phyloP scores from a whole-genome alignment of 768 basidiomycete genomes.

The Lepiota venenata region DNA sequence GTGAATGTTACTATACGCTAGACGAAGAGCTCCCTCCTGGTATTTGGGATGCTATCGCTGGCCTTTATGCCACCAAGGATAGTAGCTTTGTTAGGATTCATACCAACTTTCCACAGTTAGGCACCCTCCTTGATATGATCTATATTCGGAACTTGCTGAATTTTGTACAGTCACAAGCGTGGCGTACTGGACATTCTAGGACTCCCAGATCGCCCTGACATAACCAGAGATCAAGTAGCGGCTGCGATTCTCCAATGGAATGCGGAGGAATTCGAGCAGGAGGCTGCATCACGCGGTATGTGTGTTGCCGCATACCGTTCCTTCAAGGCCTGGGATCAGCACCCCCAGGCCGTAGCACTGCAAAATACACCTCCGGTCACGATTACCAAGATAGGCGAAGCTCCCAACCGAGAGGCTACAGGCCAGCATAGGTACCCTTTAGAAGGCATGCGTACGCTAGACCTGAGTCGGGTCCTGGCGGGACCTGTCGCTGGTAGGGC shows the following conservation, averaged over 20 bases:
- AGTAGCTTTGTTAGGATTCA: constrained; percentile 50
- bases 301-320: constrained; percentile 49
- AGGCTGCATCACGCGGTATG: constrained; percentile 40
- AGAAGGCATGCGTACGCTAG: constrained; percentile 50
- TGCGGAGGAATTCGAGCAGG: constrained; percentile 44
- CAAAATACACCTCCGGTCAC: constrained; percentile 36
- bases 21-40: constrained; percentile 30
- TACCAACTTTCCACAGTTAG: constrained; percentile 66
- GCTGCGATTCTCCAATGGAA: constrained; percentile 37
- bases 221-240: constrained; percentile 34
- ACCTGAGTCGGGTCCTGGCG: constrained; percentile 56
- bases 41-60: constrained; percentile 49
- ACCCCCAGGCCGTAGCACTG: constrained; percentile 44
- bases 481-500: constrained; percentile 55
- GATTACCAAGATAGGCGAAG: constrained; percentile 45
- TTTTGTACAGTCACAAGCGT: constrained; percentile 38
- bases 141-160: background rate
- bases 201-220: constrained; percentile 25
- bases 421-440: constrained; percentile 29
- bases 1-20: constrained; percentile 48
- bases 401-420: constrained; percentile 29
- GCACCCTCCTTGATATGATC: background rate
- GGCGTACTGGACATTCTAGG: constrained; percentile 47
- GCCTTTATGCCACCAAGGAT: constrained; percentile 52
- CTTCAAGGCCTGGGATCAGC: constrained; percentile 45